phyloP scores from a whole-genome alignment of 1,284 basidiomycete genomes.

The Coriolopsis trogii region DNA sequence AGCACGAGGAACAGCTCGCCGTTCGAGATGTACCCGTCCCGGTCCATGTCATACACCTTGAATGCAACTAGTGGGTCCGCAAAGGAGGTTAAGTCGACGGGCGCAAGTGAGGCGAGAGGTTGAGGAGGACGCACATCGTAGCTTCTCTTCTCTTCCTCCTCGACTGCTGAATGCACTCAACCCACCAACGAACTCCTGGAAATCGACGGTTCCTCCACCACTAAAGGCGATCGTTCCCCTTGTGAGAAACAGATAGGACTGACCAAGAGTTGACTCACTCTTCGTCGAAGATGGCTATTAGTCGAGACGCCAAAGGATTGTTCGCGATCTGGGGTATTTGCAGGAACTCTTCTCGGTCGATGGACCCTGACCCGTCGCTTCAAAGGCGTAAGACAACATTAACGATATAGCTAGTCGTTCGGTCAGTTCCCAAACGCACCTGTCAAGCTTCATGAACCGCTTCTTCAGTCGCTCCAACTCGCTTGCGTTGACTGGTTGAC shows the following conservation, averaged over 20 bases:
- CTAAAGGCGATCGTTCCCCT: slow-evolving; percentile 41
- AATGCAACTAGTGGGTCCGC: slow-evolving; percentile 73
- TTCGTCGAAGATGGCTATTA: slow-evolving; percentile 99
- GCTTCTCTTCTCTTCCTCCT: slow-evolving; percentile 95
- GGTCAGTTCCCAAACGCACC: slow-evolving; percentile 42
- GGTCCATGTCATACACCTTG: slow-evolving; percentile 99
- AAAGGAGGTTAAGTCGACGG: neutral
- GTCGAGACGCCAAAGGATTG: slow-evolving; percentile 93
- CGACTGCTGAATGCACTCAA: slow-evolving; percentile 96
- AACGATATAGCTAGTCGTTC: neutral
- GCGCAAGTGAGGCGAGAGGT: neutral
- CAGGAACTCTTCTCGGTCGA: slow-evolving; percentile 98
- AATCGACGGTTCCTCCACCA: slow-evolving; percentile 97
- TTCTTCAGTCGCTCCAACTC: slow-evolving; percentile 97
- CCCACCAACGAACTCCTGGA: slow-evolving; percentile 98
- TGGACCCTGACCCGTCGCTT: slow-evolving; percentile 94
- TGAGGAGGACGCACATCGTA: slow-evolving; percentile 74
- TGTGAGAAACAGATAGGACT: neutral
- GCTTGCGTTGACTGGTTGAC: slow-evolving; percentile 83
- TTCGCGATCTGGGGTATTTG: slow-evolving; percentile 99
- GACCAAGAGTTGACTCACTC: slow-evolving; percentile 66
- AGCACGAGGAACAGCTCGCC: slow-evolving; percentile 97
- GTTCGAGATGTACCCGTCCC: slow-evolving; percentile 98
- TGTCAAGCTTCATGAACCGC: slow-evolving; percentile 99
- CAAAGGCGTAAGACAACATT: neutral